Evolutionary conservation across 352 stramenopile species (phyloP).

Genomic region (Globisporangium paddicum): DNA sequence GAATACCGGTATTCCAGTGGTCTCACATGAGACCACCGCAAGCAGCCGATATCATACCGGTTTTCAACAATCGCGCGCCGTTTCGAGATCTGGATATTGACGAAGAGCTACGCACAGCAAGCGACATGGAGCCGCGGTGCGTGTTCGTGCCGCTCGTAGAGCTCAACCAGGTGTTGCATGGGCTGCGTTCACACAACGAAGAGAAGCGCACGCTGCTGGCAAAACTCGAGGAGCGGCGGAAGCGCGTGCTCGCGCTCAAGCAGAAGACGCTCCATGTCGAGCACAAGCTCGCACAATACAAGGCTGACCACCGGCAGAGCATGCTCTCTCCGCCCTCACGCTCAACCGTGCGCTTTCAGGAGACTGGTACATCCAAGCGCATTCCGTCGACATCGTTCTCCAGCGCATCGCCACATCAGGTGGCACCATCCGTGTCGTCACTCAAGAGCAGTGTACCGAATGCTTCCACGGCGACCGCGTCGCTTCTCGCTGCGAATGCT

Average conservation of each 20-base stretch:
- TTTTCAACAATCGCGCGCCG: neutral
- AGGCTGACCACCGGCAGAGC: slow-evolving; percentile 40
- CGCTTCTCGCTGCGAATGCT: neutral
- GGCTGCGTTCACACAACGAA: slow-evolving; percentile 26
- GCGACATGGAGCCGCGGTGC: slow-evolving; percentile 2
- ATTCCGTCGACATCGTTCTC: slow-evolving; percentile 8
- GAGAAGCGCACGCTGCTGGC: slow-evolving; percentile 32
- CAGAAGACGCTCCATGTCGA: slow-evolving; percentile 38
- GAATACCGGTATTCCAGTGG: slow-evolving; percentile 9
- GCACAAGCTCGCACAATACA: slow-evolving; percentile 39
- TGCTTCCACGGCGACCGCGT: neutral
- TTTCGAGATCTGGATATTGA: neutral
- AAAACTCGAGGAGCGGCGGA: slow-evolving; percentile 29
- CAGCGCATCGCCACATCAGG: slow-evolving; percentile 7
- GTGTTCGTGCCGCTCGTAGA: slow-evolving; percentile 40
- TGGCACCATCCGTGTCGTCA: neutral
- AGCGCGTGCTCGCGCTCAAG: slow-evolving; percentile 32
- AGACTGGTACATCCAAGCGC: neutral
- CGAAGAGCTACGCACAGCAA: neutral
- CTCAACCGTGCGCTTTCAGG: slow-evolving; percentile 2
- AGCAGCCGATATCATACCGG: neutral
- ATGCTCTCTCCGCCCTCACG: slow-evolving; percentile 9
- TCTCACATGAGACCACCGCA: neutral
- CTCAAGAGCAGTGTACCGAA: neutral
- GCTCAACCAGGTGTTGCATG: slow-evolving; percentile 32